Conservation (phyloP, 345 rosid genomes). For the Acer campestre region DNA sequence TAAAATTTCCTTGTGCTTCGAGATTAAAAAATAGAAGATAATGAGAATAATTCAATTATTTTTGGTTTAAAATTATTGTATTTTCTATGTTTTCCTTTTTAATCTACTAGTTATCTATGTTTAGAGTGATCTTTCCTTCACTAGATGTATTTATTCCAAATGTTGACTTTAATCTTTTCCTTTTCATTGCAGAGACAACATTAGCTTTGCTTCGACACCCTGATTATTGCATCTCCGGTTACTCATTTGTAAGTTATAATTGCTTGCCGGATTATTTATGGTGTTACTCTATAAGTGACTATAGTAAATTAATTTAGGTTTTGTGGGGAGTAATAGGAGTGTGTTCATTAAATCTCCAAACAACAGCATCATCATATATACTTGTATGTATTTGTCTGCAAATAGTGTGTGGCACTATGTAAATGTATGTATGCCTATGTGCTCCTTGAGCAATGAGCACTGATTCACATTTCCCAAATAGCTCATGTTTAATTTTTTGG, state of each 20-base stretch:
- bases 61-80: background rate
- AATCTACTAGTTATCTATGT: background rate
- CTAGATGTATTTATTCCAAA: background rate
- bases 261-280: background rate
- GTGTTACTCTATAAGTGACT: background rate
- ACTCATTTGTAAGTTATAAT: conserved; percentile 72
- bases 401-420: background rate
- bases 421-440: background rate
- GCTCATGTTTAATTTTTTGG: background rate
- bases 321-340: background rate
- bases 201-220: conserved; percentile 92
- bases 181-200: conserved; percentile 68
- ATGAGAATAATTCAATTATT: background rate
- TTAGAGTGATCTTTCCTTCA: background rate
- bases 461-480: background rate
- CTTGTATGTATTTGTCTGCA: background rate
- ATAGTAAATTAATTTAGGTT: background rate
- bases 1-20: background rate
- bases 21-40: background rate
- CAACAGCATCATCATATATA: background rate
- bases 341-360: background rate
- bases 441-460: background rate
- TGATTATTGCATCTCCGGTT: conserved; percentile 93
- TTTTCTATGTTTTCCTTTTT: background rate
- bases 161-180: conserved; percentile 3